Percentiles rank a stretch among this genome's conserved stretches.
Evolutionary conservation across 495 filamentous ascomycete genomes (phyloP).

Genomic region (Lichenothelia convexa): DNA sequence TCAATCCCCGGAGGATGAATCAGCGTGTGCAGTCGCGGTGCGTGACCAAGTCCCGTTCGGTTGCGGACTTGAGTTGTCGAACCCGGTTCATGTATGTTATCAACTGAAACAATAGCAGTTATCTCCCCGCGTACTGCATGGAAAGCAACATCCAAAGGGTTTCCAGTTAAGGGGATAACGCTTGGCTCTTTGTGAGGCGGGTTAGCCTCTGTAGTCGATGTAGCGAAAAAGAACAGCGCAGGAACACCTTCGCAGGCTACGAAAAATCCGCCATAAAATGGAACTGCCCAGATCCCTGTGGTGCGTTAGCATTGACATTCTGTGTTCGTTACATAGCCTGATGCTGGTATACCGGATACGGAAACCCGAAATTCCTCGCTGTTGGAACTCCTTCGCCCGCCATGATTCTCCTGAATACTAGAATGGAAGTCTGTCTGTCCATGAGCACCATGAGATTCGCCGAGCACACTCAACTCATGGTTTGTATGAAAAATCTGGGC

Average conservation of each 20-base stretch:
- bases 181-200: not conserved
- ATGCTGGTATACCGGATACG: slow-evolving; percentile 1
- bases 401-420: not conserved
- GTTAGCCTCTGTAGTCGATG: not conserved
- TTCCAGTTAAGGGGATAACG: slow-evolving; percentile 9
- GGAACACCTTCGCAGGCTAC: slow-evolving; percentile 19
- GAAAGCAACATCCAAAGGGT: slow-evolving; percentile 15
- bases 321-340: not conserved
- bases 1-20: not conserved
- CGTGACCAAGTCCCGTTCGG: not conserved
- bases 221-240: slow-evolving; percentile 10
- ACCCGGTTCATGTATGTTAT: slow-evolving; percentile 15
- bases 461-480: no score
- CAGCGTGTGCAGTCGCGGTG: not conserved
- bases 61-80: slow-evolving; percentile 11
- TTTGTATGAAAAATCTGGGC: slow-evolving; percentile 2
- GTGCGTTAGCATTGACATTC: slow-evolving; percentile 2
- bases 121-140: slow-evolving; percentile 4
- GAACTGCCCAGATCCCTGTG: no score
- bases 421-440: not conserved
- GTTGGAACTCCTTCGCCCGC: not conserved
- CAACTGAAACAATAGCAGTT: slow-evolving; percentile 12
- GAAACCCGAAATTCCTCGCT: not conserved
- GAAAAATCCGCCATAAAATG: no score
- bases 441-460: no score